Percentiles rank a stretch among this genome's conserved stretches.
These are phyloP conservation scores for Sugiyamaella floridensis DNA, from an alignment of 805 yeast species.

Conservation along the genomic window DNA sequence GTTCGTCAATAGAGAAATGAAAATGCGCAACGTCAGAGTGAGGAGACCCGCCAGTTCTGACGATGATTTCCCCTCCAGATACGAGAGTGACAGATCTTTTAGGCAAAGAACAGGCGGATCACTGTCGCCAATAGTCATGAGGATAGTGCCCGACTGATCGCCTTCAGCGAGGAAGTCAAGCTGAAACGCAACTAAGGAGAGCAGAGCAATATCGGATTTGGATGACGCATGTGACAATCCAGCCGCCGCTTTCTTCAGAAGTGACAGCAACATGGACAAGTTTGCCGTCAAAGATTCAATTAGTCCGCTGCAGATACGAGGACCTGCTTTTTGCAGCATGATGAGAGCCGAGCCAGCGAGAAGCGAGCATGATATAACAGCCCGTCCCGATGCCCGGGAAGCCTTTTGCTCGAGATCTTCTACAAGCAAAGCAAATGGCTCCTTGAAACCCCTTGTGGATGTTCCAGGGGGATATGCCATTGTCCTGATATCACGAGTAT, in stretches of 20 bases:
- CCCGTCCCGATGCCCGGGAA: conserved; percentile 1
- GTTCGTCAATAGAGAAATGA: neutral
- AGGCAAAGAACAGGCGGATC: neutral
- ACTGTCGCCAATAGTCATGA: neutral
- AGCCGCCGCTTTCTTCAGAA: neutral
- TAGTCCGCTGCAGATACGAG: conserved; percentile 1
- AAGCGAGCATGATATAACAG: conserved; percentile 6
- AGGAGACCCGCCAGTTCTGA: neutral
- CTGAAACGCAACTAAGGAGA: conserved; percentile 1
- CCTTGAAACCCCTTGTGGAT: neutral
- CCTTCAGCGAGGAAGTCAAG: conserved; percentile 7
- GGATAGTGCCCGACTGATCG: neutral
- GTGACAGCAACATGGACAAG: neutral
- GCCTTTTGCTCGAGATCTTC: neutral
- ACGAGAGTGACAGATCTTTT: neutral
- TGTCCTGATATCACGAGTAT: conserved; percentile 8
- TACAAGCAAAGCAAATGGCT: neutral
- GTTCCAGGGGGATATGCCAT: neutral
- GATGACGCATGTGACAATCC: neutral
- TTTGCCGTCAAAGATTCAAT: neutral
- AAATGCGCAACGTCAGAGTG: neutral
- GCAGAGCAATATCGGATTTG: neutral
- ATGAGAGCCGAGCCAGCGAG: conserved; percentile 8
- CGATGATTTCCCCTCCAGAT: neutral
- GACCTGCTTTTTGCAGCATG: conserved; percentile 6